Evolutionary conservation across 2,329 filamentous ascomycete genomes (phyloP).

Genomic region (Neonectria coccinea): DNA sequence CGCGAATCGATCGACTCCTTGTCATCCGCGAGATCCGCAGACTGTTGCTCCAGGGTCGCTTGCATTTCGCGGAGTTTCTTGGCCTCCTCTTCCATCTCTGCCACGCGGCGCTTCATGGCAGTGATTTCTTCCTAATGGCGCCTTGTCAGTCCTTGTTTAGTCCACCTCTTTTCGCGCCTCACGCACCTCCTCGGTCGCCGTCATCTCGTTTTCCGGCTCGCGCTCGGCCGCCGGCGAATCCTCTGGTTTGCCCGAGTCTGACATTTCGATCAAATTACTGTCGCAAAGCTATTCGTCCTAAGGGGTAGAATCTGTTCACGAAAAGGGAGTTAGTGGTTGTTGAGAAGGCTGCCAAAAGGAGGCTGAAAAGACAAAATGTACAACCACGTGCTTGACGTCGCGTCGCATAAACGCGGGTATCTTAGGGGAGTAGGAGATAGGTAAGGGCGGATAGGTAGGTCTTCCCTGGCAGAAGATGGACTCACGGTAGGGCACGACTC

Average conservation of each 20-base stretch:
- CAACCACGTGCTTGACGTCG: conserved; percentile 14
- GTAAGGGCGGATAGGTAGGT: conserved; percentile 6
- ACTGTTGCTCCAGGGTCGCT: conserved; percentile 84
- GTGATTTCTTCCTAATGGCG: conserved; percentile 78
- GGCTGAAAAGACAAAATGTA: conserved; percentile 11
- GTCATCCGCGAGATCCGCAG: conserved; percentile 85
- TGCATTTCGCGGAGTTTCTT: conserved; percentile 90
- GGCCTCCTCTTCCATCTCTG: conserved; percentile 91
- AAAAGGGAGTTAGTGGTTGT: conserved; percentile 26
- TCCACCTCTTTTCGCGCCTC: conserved; percentile 47
- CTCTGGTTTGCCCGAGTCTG: conserved; percentile 50
- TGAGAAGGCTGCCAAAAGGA: conserved; percentile 4
- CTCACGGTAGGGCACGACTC: conserved; percentile 11
- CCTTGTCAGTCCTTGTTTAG: conserved; percentile 49
- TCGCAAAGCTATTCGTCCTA: conserved; percentile 12
- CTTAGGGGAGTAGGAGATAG: conserved; percentile 4
- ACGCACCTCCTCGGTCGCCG: conserved; percentile 53
- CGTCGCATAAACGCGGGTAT: conserved; percentile 28
- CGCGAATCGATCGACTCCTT: conserved; percentile 95
- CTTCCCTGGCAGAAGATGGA: background rate
- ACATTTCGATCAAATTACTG: conserved; percentile 43
- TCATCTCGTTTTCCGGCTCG: conserved; percentile 48
- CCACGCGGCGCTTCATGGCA: conserved; percentile 87
- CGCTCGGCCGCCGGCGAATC: conserved; percentile 46
- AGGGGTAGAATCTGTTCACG: conserved; percentile 19